Evolutionary conservation across 2,329 filamentous ascomycete genomes (phyloP).

Genomic region (Pyricularia sp.): DNA sequence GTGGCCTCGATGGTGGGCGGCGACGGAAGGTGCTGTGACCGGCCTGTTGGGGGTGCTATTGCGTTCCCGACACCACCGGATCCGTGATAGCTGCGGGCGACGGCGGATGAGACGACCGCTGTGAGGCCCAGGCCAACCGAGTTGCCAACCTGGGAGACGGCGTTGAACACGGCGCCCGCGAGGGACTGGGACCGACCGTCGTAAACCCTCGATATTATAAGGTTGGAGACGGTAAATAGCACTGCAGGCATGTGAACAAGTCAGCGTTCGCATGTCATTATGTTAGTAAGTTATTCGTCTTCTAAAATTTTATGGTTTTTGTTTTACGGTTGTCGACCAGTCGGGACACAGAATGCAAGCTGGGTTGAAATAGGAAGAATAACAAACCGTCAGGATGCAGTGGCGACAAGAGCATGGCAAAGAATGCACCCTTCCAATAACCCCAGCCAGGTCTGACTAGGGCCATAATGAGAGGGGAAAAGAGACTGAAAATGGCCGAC

Average conservation of each 20-base stretch:
- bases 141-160: background rate
- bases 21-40: background rate
- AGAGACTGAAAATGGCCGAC: background rate
- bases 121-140: background rate
- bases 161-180: background rate
- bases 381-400: background rate
- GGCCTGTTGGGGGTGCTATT: too few species aligned
- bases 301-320: background rate
- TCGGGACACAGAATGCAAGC: background rate
- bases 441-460: background rate
- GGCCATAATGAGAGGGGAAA: background rate
- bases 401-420: conserved; percentile 1
- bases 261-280: background rate
- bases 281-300: background rate
- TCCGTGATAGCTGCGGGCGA: background rate
- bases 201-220: background rate
- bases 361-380: background rate
- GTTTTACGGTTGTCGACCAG: background rate
- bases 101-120: background rate
- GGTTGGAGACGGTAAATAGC: background rate
- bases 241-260: background rate
- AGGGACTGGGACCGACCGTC: background rate
- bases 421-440: background rate
- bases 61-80: background rate
- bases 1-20: background rate